Base-by-base conservation (phyloP, 2,329 filamentous ascomycete species). In the Penicillium hordei region DNA sequence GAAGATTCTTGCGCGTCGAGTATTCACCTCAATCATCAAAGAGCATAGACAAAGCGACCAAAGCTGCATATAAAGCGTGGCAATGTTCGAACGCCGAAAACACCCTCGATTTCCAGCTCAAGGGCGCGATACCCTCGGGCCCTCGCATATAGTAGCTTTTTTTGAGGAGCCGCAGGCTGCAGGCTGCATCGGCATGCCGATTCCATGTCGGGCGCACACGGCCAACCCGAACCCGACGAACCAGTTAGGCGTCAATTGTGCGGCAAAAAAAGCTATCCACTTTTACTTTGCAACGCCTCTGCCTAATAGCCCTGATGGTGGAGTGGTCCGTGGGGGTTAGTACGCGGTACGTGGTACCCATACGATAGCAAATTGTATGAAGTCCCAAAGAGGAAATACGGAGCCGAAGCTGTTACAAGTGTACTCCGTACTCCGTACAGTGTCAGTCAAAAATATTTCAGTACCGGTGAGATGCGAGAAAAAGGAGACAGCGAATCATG, bases 381-480 rank as follows among this genome's bases (percentile, higher is more conserved):
- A 48, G 29, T 43, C 43, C 42, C 13, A 23, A 53, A 36, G 7
- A 43, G 49, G 55, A 25, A 57, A 48, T 48, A 43, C 49, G 55
- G 55, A 57, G 49, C 27, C 13, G 1, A n/a, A 29, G 17, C 23
- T 43, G 36, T 57, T 36, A 57, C 17, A 36, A 7, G 6, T 3
- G 13, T 34, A 8, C 15, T 34, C 33, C 33, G 33, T 8, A 7
- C 15, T 17, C 13, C 5, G 31, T 52, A 52, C 12, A 25, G 21
- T 6, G 21, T 48, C 15, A 53, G 31, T 48, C 29, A 13, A 33
- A 59, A 59, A 49, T 19, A 51, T 25, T 55, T 48, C 48, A 43
- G 51, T 60, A 64, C 64, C 59, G 58, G 65, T 63, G 62, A 63
- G 58, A 50, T 34, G 27, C 8, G 12, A 8, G 50, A 33, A 50